Percentiles rank a stretch among this genome's conserved stretches.
Evolutionary conservation across 1,284 basidiomycete genomes (phyloP).

Genomic region (Tylopilus sp.): DNA sequence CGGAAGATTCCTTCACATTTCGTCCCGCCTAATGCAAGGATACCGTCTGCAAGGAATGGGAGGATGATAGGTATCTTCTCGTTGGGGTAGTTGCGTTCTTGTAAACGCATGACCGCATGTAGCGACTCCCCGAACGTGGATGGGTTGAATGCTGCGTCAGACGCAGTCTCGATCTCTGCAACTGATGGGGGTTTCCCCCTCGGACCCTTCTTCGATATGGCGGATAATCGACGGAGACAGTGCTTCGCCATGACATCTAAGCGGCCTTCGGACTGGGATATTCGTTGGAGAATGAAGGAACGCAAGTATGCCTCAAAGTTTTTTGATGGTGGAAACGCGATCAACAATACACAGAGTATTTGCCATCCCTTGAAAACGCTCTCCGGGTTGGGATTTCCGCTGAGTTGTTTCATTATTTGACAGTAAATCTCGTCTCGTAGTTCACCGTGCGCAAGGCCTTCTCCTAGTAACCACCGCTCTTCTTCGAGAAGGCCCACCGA

Average conservation of each 20-base stretch:
- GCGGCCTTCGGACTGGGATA: slow-evolving; percentile 62
- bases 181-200: slow-evolving; percentile 76
- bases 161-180: slow-evolving; percentile 85
- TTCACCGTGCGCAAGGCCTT: slow-evolving; percentile 75
- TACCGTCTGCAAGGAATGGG: slow-evolving; percentile 87
- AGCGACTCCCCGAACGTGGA: slow-evolving; percentile 90
- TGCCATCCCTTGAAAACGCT: slow-evolving; percentile 89
- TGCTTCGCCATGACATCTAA: slow-evolving; percentile 89
- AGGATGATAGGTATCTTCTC: slow-evolving; percentile 87
- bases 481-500: slow-evolving; percentile 65
- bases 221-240: slow-evolving; percentile 67
- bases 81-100: slow-evolving; percentile 78
- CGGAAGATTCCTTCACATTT: slow-evolving; percentile 88
- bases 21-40: slow-evolving; percentile 81
- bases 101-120: slow-evolving; percentile 76
- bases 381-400: slow-evolving; percentile 76
- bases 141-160: slow-evolving; percentile 89
- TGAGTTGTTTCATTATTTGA: slow-evolving; percentile 88
- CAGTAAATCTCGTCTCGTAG: slow-evolving; percentile 90
- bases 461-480: slow-evolving; percentile 78
- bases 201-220: slow-evolving; percentile 76
- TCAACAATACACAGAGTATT: slow-evolving; percentile 79
- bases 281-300: slow-evolving; percentile 71
- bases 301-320: slow-evolving; percentile 82
- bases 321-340: slow-evolving; percentile 88